Conservation (phyloP, 805 yeast genomes). For the Lachancea sp. region DNA sequence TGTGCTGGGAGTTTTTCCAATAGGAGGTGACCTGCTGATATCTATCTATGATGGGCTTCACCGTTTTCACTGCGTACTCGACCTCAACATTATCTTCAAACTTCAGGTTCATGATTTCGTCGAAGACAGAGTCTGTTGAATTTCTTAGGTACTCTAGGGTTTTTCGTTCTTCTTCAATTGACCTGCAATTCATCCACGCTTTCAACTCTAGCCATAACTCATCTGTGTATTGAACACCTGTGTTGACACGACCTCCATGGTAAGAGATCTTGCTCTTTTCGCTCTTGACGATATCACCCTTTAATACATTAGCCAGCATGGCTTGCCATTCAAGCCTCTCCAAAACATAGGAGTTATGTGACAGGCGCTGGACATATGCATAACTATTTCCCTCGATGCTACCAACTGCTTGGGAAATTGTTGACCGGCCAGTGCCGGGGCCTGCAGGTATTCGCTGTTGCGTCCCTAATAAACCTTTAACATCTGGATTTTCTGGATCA, state of each 20-base stretch:
- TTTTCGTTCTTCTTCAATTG: slow-evolving; percentile 70
- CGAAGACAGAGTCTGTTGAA: slow-evolving; percentile 64
- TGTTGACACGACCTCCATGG: slow-evolving; percentile 31
- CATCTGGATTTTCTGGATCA: slow-evolving; percentile 34
- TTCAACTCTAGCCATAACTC: slow-evolving; percentile 81
- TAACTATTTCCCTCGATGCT: slow-evolving; percentile 5
- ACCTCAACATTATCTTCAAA: slow-evolving; percentile 37
- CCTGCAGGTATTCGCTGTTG: slow-evolving; percentile 6
- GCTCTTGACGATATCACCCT: slow-evolving; percentile 89
- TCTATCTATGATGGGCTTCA: slow-evolving; percentile 49
- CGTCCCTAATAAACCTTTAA: slow-evolving; percentile 10
- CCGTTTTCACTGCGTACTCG: slow-evolving; percentile 43
- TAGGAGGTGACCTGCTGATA: slow-evolving; percentile 63
- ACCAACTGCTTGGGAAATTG: neutral
- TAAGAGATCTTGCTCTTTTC: slow-evolving; percentile 75
- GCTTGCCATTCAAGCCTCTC: slow-evolving; percentile 95
- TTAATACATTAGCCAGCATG: slow-evolving; percentile 81
- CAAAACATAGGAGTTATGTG: slow-evolving; percentile 38
- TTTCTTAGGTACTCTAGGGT: slow-evolving; percentile 64
- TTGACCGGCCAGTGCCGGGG: slow-evolving; percentile 1
- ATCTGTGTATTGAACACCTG: slow-evolving; percentile 24
- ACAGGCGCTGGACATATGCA: slow-evolving; percentile 12
- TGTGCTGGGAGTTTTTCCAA: slow-evolving; percentile 74
- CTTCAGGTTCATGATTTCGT: slow-evolving; percentile 60
- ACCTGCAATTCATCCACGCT: slow-evolving; percentile 73